These are phyloP conservation scores for Meyerozyma sp. DNA, from an alignment of 1,139 yeast species.

Conservation along the genomic window DNA sequence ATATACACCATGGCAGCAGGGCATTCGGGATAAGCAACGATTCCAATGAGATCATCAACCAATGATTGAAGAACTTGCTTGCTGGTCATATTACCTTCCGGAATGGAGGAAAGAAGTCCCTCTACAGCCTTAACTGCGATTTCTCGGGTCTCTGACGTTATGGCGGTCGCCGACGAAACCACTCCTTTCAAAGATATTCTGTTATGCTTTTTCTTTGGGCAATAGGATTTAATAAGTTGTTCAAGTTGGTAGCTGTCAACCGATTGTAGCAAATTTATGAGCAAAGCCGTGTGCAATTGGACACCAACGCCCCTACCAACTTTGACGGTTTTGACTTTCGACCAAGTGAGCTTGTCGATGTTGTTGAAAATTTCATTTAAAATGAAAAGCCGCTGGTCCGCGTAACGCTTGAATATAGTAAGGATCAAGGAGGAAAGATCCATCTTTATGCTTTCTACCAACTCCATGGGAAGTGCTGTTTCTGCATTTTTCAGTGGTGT, in stretches of 20 bases:
- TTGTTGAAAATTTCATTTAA: conserved; percentile 55
- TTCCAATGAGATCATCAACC: conserved; percentile 47
- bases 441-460: conserved; percentile 27
- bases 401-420: conserved; percentile 38
- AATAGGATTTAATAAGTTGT: conserved; percentile 2
- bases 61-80: conserved; percentile 45
- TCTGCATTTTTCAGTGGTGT: conserved; percentile 16
- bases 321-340: conserved; percentile 37
- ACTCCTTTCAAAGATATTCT: background rate
- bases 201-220: conserved; percentile 4
- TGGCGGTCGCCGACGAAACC: conserved; percentile 4
- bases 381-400: conserved; percentile 54
- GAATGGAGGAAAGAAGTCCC: background rate
- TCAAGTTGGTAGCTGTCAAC: conserved; percentile 15
- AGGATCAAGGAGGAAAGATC: conserved; percentile 34
- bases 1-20: conserved; percentile 50
- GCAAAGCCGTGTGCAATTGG: conserved; percentile 42
- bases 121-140: background rate
- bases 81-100: conserved; percentile 8
- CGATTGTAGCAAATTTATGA: conserved; percentile 43
- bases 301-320: conserved; percentile 41
- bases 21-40: conserved; percentile 56
- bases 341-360: conserved; percentile 41
- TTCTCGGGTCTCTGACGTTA: conserved; percentile 4
- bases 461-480: conserved; percentile 5